Evolutionary conservation across 352 stramenopile genomes (phyloP), one percentile per base, ranked within the genome.

Genomic region (Pythium rhizo-oryzae): DNA sequence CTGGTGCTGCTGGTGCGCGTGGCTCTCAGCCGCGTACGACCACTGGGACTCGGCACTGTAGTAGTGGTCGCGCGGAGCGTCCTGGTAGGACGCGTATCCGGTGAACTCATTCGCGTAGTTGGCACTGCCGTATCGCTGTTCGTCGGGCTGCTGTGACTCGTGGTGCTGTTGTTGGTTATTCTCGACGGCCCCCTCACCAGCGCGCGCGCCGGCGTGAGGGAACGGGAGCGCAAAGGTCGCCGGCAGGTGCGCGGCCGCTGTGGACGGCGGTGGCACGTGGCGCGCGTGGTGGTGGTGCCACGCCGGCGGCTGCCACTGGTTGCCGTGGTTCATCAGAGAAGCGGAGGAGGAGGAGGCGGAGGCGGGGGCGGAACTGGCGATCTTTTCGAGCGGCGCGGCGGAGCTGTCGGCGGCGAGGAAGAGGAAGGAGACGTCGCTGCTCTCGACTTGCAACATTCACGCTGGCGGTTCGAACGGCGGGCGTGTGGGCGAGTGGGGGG

Each of bases 361-460:
- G 18, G 61, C 21, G 25, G 37, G 5, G 23, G 59, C 44, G 30
- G 44, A 23, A 16, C 49, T 51, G 37, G 23, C 24, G 56, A 41
- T 25, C 53, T 72, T 72, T 25, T 72, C 52, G 52, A 30, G 28
- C 35, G 65, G 18, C 50, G 51, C 54, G 65, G 44, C 46, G 59
- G 25, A 59, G 58, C 46, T 63, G 25, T 67, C 59, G 65, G 65
- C 58, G 59, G 58, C 35, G 52, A 72, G 59, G 30, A 67, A 62
- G 59, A 60, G 54, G 59, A 63, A 72, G 41, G 65, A 67, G 35
- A 21, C 55, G 52, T 72, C 65, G 46, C 39, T 72, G 44, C 41
- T 47, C 41, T 72, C 59, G 37, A 72, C 58, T 72, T 72, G 65
- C 65, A 72, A 72, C 65, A 72, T 72, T 46, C 58, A 72, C 58